Evolutionary conservation across 495 filamentous ascomycete genomes (phyloP), one percentile per base, ranked within the genome.

Genomic region (Pseudoneurospora amorphoporcata): DNA sequence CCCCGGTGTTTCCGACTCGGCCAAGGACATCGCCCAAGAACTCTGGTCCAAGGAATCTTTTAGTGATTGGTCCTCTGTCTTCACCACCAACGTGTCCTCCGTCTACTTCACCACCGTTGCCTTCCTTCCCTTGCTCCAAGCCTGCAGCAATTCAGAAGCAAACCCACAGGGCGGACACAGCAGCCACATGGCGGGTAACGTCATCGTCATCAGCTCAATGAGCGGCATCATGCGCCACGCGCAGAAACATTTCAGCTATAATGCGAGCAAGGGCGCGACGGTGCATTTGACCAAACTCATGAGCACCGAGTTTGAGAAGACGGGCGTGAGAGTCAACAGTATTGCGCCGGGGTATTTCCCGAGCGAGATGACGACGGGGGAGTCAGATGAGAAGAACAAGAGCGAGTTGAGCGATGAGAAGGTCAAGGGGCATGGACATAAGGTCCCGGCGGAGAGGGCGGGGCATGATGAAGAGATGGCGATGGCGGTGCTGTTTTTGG

Each of bases 311-410:
- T 83, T 90, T 38, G 82, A 80, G 19, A 83, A 85, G 68, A 87
- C 87, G 58, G 77, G 82, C 45, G 89, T 92, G 41, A 81, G 82
- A 35, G 81, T 86, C 39, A 92, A 91, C 80, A 85, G 84, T 1
- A 85, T 91, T 45, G 86, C 88, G 35, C 89, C 90, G 3, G 90
- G 90, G 9, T 80, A 89, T 73, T 90, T 90, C 72, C 88, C 88
- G 8, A 83, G 79, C 40, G 88, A 90, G 80, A 87, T 79, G 74
- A 77, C 77, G n/a, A 74, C 73, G 43, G 73, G 73, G 0, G 73
- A 69, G 17, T 72, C 73, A 14, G 76, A 76, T 38, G 73, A 70
- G 19, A 19, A 40, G 23, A n/a, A 86, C 74, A 90, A 90, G 80
- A 86, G 83, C 41, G 72, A 83, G 35, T 72, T 90, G 73, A 79